A percentile compares a stretch with the other conserved stretches of the same genome.
These are phyloP conservation scores for Phytophthora rubi DNA, from an alignment of 352 stramenopile species.

Conservation along the genomic window DNA sequence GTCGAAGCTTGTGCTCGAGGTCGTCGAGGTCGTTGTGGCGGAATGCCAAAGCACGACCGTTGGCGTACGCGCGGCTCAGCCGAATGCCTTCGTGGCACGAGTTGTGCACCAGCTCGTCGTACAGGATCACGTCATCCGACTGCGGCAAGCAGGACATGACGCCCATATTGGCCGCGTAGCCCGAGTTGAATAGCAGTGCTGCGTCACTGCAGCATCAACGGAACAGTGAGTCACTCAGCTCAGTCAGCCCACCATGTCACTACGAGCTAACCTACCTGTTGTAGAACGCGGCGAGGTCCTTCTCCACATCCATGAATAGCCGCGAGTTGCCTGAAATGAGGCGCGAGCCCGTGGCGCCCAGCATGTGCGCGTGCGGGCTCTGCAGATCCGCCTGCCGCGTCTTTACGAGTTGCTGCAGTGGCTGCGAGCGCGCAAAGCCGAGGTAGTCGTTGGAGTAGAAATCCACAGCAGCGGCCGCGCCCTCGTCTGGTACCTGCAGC, in stretches of 20 bases:
- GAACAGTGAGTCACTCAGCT: background rate
- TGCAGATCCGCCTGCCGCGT: conserved; percentile 51
- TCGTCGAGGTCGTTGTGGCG: conserved; percentile 91
- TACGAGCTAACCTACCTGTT: conserved; percentile 43
- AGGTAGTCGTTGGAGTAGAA: conserved; percentile 99
- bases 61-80: conserved; percentile 75
- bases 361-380: conserved; percentile 21
- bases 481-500: conserved; percentile 39
- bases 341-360: conserved; percentile 89
- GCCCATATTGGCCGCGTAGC: conserved; percentile 96
- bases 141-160: conserved; percentile 93
- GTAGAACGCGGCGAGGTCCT: conserved; percentile 86
- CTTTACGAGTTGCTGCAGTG: conserved; percentile 62
- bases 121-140: conserved; percentile 92
- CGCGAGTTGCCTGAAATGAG: conserved; percentile 95
- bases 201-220: conserved; percentile 60
- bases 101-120: conserved; percentile 97
- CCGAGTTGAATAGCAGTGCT: conserved; percentile 96
- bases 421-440: conserved; percentile 84
- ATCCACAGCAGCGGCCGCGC: conserved; percentile 68
- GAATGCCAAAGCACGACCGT: conserved; percentile 47
- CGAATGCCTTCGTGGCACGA: conserved; percentile 95
- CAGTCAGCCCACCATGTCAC: background rate
- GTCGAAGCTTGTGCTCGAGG: conserved; percentile 70
- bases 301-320: conserved; percentile 91